These are phyloP conservation scores for Lentinula edodes DNA, from an alignment of 768 basidiomycete species.

Conservation along the genomic window DNA sequence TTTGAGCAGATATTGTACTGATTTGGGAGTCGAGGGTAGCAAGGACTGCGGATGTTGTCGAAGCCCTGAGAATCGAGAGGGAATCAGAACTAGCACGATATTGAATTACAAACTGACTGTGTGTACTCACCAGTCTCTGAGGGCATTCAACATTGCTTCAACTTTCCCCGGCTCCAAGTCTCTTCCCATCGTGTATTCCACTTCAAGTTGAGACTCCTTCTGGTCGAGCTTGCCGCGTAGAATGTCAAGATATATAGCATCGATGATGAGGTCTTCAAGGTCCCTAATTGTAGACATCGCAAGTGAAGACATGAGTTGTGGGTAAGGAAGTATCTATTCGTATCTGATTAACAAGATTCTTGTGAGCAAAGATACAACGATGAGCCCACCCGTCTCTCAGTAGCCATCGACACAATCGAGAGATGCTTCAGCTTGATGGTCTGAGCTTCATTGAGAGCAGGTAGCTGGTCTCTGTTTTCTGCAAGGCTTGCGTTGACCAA, in stretches of 20 bases:
- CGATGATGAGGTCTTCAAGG: conserved; percentile 95
- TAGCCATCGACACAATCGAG: conserved; percentile 80
- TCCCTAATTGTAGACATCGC: conserved; percentile 78
- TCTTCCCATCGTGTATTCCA: conserved; percentile 89
- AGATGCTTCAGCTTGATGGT: conserved; percentile 89
- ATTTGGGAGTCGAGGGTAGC: conserved; percentile 70
- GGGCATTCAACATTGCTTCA: conserved; percentile 51
- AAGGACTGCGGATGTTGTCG: conserved; percentile 66
- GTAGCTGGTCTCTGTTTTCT: conserved; percentile 66
- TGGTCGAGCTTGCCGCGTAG: conserved; percentile 92
- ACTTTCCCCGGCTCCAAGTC: conserved; percentile 79
- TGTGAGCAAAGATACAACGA: not conserved
- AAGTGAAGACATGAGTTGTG: conserved; percentile 61
- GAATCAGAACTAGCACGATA: not conserved
- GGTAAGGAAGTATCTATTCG: conserved; percentile 75
- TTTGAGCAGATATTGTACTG: conserved; percentile 41
- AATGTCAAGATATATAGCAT: conserved; percentile 89
- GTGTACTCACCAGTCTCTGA: conserved; percentile 58
- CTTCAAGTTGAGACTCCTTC: conserved; percentile 81
- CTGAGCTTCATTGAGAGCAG: conserved; percentile 67
- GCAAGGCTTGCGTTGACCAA: conserved; percentile 5
- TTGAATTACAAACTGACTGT: too few species aligned
- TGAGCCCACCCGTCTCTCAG: conserved; percentile 63
- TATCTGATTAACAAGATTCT: not conserved
- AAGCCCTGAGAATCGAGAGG: conserved; percentile 44